These are phyloP conservation scores for Patellifolia procumbens DNA, from an alignment of 179 eudicot genomes.

Conservation along the genomic window DNA sequence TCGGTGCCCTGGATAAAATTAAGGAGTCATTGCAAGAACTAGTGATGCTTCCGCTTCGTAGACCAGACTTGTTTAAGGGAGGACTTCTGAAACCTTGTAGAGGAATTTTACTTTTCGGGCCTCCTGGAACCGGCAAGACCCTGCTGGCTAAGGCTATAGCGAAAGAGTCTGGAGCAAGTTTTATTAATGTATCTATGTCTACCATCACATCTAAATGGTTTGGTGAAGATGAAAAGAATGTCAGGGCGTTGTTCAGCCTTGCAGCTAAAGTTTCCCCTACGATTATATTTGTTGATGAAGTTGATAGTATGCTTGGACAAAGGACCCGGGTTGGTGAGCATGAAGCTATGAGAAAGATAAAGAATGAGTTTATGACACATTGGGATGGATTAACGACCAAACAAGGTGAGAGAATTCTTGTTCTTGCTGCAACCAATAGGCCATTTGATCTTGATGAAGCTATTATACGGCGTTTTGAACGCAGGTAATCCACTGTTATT, in stretches of 20 bases:
- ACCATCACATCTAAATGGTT: constrained; percentile 78
- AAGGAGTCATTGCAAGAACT: constrained; percentile 60
- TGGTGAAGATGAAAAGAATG: constrained; percentile 91
- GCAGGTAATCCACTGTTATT: constrained; percentile 49
- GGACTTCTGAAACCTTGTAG: constrained; percentile 65
- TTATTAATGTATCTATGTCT: constrained; percentile 70
- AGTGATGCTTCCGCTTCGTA: constrained; percentile 68
- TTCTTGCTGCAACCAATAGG: constrained; percentile 93
- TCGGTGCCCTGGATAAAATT: constrained; percentile 58
- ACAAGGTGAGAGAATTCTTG: constrained; percentile 69
- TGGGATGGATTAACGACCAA: constrained; percentile 85
- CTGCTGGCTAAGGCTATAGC: constrained; percentile 77
- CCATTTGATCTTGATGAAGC: constrained; percentile 94
- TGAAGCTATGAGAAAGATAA: constrained; percentile 89
- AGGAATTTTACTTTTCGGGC: constrained; percentile 65
- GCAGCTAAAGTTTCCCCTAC: constrained; percentile 92
- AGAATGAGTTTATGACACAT: constrained; percentile 85
- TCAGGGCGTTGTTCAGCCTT: constrained; percentile 75
- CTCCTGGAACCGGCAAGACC: constrained; percentile 71
- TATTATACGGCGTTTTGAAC: constrained; percentile 82
- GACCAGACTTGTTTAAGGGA: constrained; percentile 59
- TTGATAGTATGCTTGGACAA: constrained; percentile 92
- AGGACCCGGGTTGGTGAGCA: constrained; percentile 85
- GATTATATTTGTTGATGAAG: constrained; percentile 83
- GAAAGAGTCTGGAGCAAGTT: constrained; percentile 72